Evolutionary conservation across 208 protist species (phyloP).

Genomic region (Acanthamoeba royreba): DNA sequence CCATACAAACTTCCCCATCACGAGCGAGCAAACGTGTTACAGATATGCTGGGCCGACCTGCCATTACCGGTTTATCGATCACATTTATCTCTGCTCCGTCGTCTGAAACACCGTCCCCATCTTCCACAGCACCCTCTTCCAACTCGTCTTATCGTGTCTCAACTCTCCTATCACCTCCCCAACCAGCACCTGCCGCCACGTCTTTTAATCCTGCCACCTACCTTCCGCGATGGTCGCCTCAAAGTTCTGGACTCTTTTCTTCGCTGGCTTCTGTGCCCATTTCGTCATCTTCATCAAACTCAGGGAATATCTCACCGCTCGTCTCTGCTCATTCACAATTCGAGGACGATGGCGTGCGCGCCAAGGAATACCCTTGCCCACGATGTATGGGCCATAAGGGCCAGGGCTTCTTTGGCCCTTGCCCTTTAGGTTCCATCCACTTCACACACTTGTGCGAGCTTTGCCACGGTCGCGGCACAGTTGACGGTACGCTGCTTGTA

Average conservation of each 20-base stretch:
- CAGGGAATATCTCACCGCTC: background rate
- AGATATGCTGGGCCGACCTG: background rate
- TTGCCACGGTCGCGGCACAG: background rate
- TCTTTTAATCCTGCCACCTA: background rate
- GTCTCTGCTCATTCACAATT: background rate
- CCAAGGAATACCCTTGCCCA: background rate
- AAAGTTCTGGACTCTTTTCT: no score
- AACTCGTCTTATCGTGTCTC: background rate
- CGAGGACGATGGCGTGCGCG: background rate
- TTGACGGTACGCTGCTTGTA: background rate
- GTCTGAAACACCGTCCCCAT: background rate
- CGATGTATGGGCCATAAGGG: background rate
- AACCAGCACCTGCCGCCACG: background rate
- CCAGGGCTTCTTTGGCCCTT: background rate
- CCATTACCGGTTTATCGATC: background rate
- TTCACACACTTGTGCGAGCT: conserved; percentile 1
- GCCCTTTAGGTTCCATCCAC: background rate
- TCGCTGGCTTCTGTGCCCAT: no score
- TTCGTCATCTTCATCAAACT: background rate
- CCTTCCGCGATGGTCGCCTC: no score
- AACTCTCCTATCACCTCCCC: background rate
- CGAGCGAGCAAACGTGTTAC: background rate
- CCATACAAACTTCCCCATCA: background rate
- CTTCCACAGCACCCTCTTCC: background rate
- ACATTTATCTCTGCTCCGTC: background rate